Percentiles rank a stretch among this genome's conserved stretches.
These are phyloP conservation scores for Mortierella sp. DNA, from an alignment of 371 early-diverging fungal genomes.

Conservation along the genomic window DNA sequence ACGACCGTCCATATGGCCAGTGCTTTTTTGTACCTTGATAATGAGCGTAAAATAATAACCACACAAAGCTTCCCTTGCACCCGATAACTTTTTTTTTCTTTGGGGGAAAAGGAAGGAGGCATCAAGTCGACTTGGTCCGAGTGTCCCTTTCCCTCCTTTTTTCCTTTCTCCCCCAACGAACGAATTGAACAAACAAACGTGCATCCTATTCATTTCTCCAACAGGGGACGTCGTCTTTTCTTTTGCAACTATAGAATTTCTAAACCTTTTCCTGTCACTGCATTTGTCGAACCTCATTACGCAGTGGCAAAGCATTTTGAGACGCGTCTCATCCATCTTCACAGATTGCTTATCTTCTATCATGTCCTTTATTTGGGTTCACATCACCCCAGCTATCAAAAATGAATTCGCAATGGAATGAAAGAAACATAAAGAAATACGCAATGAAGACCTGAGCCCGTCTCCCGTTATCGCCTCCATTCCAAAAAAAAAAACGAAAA, in stretches of 20 bases:
- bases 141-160: not conserved
- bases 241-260: not conserved
- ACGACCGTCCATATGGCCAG: slow-evolving; percentile 6
- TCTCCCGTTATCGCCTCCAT: not conserved
- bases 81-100: not conserved
- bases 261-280: not conserved
- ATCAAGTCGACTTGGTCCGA: not conserved
- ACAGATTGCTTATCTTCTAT: not conserved
- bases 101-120: not conserved
- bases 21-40: not conserved
- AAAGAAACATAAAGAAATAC: not conserved
- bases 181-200: not conserved
- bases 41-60: not conserved
- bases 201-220: not conserved
- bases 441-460: not conserved
- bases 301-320: not conserved
- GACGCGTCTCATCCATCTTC: not conserved
- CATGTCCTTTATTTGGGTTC: not conserved
- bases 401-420: slow-evolving; percentile 14
- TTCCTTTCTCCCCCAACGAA: not conserved
- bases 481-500: not conserved
- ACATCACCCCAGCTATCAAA: not conserved
- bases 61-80: too few relatives aligned
- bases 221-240: not conserved
- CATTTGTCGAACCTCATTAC: not conserved